Conservation (phyloP, 345 rosid species). For the Salix udensis region DNA sequence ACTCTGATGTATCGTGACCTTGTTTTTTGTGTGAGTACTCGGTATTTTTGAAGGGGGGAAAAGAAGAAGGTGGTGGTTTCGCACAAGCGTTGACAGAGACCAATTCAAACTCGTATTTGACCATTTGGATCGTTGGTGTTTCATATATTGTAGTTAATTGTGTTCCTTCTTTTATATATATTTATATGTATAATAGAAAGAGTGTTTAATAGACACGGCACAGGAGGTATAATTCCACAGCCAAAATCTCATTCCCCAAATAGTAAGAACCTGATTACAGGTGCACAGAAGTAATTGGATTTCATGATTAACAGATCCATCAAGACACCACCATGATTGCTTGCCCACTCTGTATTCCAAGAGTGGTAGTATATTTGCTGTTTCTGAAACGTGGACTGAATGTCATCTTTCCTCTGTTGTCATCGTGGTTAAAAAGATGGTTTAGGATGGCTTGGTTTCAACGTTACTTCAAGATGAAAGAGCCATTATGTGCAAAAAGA, state of each 20-base stretch:
- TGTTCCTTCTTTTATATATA: too few species aligned
- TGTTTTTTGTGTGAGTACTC: too few species aligned
- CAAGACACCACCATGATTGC: background rate
- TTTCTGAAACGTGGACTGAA: background rate
- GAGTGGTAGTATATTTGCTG: background rate
- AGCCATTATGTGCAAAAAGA: background rate
- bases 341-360: background rate
- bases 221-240: too few species aligned
- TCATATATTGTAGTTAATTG: too few species aligned
- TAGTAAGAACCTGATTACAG: background rate
- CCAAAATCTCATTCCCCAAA: background rate
- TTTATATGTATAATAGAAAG: too few species aligned
- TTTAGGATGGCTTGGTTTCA: conserved; percentile 18
- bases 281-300: background rate
- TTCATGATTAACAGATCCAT: background rate
- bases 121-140: background rate
- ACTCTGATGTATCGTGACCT: too few species aligned
- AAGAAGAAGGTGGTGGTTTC: too few species aligned
- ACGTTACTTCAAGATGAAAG: conserved; percentile 31
- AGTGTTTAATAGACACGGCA: too few species aligned
- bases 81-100: background rate
- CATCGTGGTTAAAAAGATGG: background rate
- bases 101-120: background rate
- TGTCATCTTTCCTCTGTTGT: background rate
- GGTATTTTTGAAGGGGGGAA: too few species aligned